These are phyloP conservation scores for Penicillium pancosmium DNA, from an alignment of 495 filamentous ascomycete genomes.

Conservation along the genomic window DNA sequence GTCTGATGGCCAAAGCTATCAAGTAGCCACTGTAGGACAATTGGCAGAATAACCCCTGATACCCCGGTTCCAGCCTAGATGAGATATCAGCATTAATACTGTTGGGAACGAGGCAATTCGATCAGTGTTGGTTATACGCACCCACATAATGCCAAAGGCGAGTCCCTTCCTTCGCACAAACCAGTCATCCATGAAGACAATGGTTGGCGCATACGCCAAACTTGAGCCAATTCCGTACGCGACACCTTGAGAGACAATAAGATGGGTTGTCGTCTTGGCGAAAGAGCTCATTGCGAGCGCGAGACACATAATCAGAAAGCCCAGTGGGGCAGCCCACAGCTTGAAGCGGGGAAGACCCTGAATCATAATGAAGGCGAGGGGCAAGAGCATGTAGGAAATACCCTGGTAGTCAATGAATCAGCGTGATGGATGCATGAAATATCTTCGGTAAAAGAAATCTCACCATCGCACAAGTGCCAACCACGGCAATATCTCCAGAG, in stretches of 20 bases:
- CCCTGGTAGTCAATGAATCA: slow-evolving; percentile 29
- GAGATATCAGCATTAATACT: neutral
- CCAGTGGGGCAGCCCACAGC: slow-evolving; percentile 39
- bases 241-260: slow-evolving; percentile 55
- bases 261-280: slow-evolving; percentile 41
- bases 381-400: slow-evolving; percentile 54
- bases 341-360: slow-evolving; percentile 42
- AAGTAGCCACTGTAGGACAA: slow-evolving; percentile 54
- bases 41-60: slow-evolving; percentile 48
- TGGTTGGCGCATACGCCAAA: slow-evolving; percentile 48
- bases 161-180: slow-evolving; percentile 52
- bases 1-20: slow-evolving; percentile 53
- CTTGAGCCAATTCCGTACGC: slow-evolving; percentile 50
- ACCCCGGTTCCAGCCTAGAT: slow-evolving; percentile 44
- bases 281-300: slow-evolving; percentile 50
- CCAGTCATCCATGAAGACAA: slow-evolving; percentile 58
- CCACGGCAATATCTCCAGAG: slow-evolving; percentile 41
- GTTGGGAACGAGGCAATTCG: neutral
- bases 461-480: slow-evolving; percentile 51
- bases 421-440: neutral
- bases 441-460: neutral
- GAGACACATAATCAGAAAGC: slow-evolving; percentile 44
- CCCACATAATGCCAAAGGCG: slow-evolving; percentile 55
- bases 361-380: slow-evolving; percentile 45
- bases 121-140: slow-evolving; percentile 8